Base-by-base conservation (phyloP, 345 rosid genomes). In the Odontarrhena argentea region DNA sequence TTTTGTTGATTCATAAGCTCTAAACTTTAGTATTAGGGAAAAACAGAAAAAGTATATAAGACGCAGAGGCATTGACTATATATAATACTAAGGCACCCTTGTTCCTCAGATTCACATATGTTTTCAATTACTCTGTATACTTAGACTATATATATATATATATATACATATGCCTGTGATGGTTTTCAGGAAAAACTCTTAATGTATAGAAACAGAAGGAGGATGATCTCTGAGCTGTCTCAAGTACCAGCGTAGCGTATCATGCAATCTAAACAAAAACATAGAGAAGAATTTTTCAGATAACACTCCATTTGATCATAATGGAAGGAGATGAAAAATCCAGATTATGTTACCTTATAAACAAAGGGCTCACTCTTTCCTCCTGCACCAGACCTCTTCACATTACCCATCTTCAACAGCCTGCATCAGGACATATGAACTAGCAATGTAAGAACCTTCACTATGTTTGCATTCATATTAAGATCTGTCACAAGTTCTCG, bases 331-430 rank as follows among this genome's bases (percentile, higher is more conserved):
- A 32, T 13, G 25, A 26, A 47, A 30, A 30, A 14, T 10, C 30
- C 10, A 61, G 35, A 48, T 11, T 15, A 6, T 32, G 36, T 3
- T 84, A 91, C 97, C 85, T 24, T 75, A 87, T 91, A 91, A 76
- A 86, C 65, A 71, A 78, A 91, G 12, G 91, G 97, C 49, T 88
- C 83, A 15, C 37, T 75, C 26, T 85, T 86, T 50, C 96, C 97
- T 68, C 97, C 96, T 12, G 75, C 63, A 7, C 96, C 96, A 3
- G 82, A 81, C 76, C 97, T 86, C 63, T 79, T 88, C 68, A 88
- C 77, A 56, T 81, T 80, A 35, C 82, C 86, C 56, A 14, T 63
- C 75, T 71, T 88, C 54, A 88, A 41, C 77, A 88, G 38, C 81
- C 96, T 90, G 84, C 49, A 50, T 5, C 34, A 50, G 7, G 28